Evolutionary conservation across 139 green algal species (phyloP).

Genomic region (Micromonas pusilla): DNA sequence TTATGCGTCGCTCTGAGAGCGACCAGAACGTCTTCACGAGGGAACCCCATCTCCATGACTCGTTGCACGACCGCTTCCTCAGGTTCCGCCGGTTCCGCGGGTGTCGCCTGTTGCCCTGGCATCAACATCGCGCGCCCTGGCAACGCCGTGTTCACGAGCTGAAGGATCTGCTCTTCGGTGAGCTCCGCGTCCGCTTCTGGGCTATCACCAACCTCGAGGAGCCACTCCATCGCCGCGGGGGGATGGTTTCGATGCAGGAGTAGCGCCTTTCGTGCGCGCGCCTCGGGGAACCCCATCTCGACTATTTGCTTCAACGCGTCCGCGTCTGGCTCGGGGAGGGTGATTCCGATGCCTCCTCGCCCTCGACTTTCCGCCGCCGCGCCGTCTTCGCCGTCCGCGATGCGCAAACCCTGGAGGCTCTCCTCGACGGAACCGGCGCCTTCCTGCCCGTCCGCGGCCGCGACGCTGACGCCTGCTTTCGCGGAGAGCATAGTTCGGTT

Average conservation of each 20-base stretch:
- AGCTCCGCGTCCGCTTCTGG: constrained; percentile 19
- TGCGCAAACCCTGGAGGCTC: too few relatives aligned
- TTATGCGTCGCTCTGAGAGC: background rate
- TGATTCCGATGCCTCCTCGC: background rate
- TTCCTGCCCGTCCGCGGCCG: too few relatives aligned
- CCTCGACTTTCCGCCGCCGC: too few relatives aligned
- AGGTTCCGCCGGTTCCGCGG: background rate
- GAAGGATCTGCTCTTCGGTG: constrained; percentile 9
- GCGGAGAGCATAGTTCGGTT: too few relatives aligned
- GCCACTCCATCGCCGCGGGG: constrained; percentile 25
- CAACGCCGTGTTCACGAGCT: background rate
- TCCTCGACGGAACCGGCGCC: too few relatives aligned
- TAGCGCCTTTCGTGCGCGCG: constrained; percentile 4
- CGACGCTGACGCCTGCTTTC: too few relatives aligned
- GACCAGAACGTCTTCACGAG: background rate
- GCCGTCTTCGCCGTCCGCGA: too few relatives aligned
- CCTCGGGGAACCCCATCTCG: constrained; percentile 22
- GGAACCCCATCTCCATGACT: background rate
- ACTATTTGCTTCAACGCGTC: background rate
- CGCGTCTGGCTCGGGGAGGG: background rate
- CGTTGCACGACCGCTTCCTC: background rate
- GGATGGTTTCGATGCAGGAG: constrained; percentile 16
- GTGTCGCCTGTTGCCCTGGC: background rate
- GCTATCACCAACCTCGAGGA: constrained; percentile 19
- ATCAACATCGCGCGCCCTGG: background rate